Evolutionary conservation across 139 green algal genomes (phyloP), one percentile per base, ranked within the genome.

Genomic region (Picochlorum costavermella): DNA sequence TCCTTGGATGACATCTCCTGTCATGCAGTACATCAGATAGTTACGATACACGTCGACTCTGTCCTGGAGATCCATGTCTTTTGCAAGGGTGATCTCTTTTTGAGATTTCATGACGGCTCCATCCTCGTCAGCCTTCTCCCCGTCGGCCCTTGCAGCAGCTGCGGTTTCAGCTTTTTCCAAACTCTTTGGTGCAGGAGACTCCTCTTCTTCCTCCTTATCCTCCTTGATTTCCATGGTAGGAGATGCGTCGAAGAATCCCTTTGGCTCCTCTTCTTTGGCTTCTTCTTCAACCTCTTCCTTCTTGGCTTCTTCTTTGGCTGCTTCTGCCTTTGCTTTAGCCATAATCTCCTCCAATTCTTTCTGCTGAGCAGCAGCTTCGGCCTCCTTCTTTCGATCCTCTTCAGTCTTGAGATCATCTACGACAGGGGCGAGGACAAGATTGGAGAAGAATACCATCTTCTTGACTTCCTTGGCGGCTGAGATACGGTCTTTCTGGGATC

Each of bases 401-500:
- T 80, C 65, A 6, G 73, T 76, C 64, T 77, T 82, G 49, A 92
- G 61, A 56, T 84, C 77, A 45, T 94, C 81, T 43, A 98, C 71
- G 57, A 98, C 66, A 2, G 90, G 84, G 0, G 85, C 82, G 4
- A 98, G 84, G 23, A 92, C 85, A 20, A 94, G 74, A 68, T 86
- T 85, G 68, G 86, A 94, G 85, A 95, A 97, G 69, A 92, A 90
- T 46, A 98, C 81, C 71, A 98, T 81, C 75, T 90, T 88, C 79
- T 95, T 95, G 6, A 98, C 79, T 80, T 89, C 81, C 61, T 88
- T 85, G 37, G 81, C 84, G 3, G 71, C 73, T n/a, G 84, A 83
- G 45, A 84, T 66, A 3, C 83, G 75, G 80, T 88, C 85, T 25
- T 60, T 63, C 31, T 77, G 70, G 61, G 63, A 72, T 64, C 80